phyloP scores from a whole-genome alignment of 371 early-diverging fungal species.

The Blakeslea trispora region DNA sequence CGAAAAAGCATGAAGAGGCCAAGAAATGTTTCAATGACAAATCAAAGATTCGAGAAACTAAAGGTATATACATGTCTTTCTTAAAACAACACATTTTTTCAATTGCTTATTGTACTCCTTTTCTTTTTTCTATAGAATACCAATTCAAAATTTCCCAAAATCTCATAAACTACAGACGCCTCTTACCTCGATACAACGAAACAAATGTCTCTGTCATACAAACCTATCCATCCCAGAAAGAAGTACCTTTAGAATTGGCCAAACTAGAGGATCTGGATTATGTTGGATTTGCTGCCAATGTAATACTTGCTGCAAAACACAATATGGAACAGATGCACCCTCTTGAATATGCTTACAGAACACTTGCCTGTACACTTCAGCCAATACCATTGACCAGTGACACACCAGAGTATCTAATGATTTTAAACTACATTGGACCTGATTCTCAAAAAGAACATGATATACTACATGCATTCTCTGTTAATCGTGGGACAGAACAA shows the following conservation, averaged over 20 bases:
- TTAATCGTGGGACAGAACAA: constrained; percentile 35
- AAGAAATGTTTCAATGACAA: constrained; percentile 5
- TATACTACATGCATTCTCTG: constrained; percentile 39
- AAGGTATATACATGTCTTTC: constrained; percentile 10
- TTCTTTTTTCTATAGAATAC: neutral
- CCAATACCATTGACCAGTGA: constrained; percentile 14
- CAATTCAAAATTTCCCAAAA: constrained; percentile 20
- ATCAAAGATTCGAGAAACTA: constrained; percentile 1
- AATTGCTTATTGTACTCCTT: no score
- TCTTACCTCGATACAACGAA: constrained; percentile 14
- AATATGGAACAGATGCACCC: constrained; percentile 40
- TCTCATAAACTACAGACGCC: constrained; percentile 18
- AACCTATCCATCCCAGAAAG: neutral
- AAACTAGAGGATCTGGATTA: constrained; percentile 42
- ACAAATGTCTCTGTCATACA: neutral
- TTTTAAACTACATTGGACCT: constrained; percentile 46
- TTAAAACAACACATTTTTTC: neutral
- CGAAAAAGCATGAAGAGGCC: neutral
- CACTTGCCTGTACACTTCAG: constrained; percentile 42
- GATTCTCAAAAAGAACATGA: constrained; percentile 34
- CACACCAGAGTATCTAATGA: constrained; percentile 32
- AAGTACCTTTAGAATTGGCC: constrained; percentile 28
- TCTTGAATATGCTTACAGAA: constrained; percentile 52
- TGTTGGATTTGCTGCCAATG: constrained; percentile 51
- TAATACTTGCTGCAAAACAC: constrained; percentile 57